Base-by-base conservation (phyloP, 2,329 filamentous ascomycete genomes). In the Microdochium paspali region DNA sequence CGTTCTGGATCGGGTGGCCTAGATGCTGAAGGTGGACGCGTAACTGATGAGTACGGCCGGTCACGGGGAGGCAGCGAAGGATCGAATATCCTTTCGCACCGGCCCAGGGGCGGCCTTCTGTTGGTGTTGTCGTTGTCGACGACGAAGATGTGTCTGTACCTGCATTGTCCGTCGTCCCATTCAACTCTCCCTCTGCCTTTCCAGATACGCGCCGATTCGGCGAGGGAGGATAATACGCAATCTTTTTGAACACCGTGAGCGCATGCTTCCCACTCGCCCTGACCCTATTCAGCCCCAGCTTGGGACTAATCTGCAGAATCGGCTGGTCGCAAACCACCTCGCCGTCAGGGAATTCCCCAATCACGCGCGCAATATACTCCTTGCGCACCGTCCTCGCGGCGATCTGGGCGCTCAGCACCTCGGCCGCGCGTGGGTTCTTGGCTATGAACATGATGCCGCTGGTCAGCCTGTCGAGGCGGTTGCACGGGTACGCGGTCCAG, bases 391-490 rank as follows among this genome's bases (percentile, higher is more conserved):
- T 91, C 30, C 93, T 78, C 4, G 77, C 78, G 54, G 82, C 79
- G 49, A 98, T 87, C 64, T 95, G 86, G 39, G 75, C 69, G 47
- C 84, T 82, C 55, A 98, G 76, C 26, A 74, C 73, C 53, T 91
- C 88, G 1, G 93, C 91, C 0, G 87, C 87, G 58, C 82, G 79
- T 31, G 83, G 75, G 53, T 87, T 82, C 68, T 98, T 98, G 24
- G 85, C 93, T 56, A 98, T 83, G 65, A 98, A 98, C 91, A 98
- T 97, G 62, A 98, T 87, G 44, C 93, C 93, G 57, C 89, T 95
- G 0, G 93, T 98, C 57, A 98, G 70, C 46, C 93, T 77, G 63
- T 98, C 93, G 24, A 98, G 79, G n/a, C 93, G 77, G 60, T 98
- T 95, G 69, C 91, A 97, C 0, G 93, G 81, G 51, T 79, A 67